These are phyloP conservation scores for Nicotiana knightiana DNA, from an alignment of 257 asterid genomes.

Conservation along the genomic window DNA sequence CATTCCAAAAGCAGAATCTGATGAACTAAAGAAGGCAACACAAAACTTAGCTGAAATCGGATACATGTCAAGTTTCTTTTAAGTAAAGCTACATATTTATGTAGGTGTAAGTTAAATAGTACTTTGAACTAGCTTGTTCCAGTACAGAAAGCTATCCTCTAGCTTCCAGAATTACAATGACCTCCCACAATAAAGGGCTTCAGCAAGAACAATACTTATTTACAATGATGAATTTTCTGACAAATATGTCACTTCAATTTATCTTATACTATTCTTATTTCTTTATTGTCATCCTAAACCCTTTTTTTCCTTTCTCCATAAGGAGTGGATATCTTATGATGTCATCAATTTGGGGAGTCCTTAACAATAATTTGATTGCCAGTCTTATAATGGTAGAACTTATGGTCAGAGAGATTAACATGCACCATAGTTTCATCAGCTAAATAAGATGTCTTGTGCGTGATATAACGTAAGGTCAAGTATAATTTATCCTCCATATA, in stretches of 20 bases:
- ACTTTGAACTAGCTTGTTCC: background rate
- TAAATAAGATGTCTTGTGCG: background rate
- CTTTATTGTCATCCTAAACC: background rate
- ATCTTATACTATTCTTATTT: background rate
- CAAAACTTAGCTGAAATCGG: slow-evolving; percentile 35
- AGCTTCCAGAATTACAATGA: background rate
- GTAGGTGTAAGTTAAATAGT: background rate
- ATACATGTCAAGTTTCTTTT: background rate
- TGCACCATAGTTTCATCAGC: background rate
- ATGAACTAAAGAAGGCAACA: slow-evolving; percentile 75
- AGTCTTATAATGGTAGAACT: background rate
- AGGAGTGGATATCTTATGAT: background rate
- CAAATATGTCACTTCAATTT: background rate
- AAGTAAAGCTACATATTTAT: background rate
- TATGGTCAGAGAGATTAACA: background rate
- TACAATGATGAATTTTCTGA: background rate
- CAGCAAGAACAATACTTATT: background rate
- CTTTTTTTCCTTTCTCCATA: background rate
- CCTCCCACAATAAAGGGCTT: background rate
- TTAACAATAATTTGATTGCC: background rate
- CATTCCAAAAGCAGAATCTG: slow-evolving; percentile 99
- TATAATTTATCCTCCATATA: background rate
- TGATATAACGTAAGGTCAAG: background rate
- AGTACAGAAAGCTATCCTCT: slow-evolving; percentile 1
- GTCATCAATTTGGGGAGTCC: background rate